Base-by-base conservation (phyloP, 2,329 filamentous ascomycete genomes). In the Chalaropsis ovoidea region DNA sequence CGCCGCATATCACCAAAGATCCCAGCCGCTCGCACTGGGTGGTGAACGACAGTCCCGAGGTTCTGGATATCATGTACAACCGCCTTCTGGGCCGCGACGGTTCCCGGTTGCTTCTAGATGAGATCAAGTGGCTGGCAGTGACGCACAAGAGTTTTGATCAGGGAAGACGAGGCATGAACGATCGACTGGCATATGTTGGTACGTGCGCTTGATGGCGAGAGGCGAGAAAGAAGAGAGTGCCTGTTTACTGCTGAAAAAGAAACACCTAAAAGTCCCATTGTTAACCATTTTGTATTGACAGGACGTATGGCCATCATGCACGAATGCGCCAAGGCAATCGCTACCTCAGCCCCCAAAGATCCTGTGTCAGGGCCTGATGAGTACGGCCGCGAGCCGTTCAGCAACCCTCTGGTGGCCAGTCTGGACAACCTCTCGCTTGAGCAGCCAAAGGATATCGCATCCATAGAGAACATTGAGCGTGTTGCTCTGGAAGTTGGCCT, bases 121-220 rank as follows among this genome's bases (percentile, higher is more conserved):
- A 99, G 77, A 81, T 94, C 68, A 97, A 96, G 78, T 99, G 94
- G 94, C 79, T 97, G 72, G 92, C 92, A 39, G 84, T 99, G 65
- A 99, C 94, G 70, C 94, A 97, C 76, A 97, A 97, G 83, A 96
- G 91, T 76, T 97, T 96, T 73, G 93, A 99, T 74, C 91, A 97
- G 73, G 94, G 92, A 63, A 82, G 90, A 72, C 86, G 92, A 79
- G 93, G 93, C 0, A 96, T 93, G 78, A 99, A 99, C 75, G 93
- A 96, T 72, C 84, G 90, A 69, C 79, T 99, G 75, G 89, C 91
- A n/a, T 69, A 69, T 63, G 31, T 69, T 24, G 68, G 68, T 69
- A 63, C 45, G 67, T 62, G 1, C 35, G 54, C 6, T 66, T 70
- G 15, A 39, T 10, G 15, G 2, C 4, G 4, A 58, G n/a, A 5